These are phyloP conservation scores for Cordyceps farinosa DNA, from an alignment of 2,329 filamentous ascomycete species.

Conservation along the genomic window DNA sequence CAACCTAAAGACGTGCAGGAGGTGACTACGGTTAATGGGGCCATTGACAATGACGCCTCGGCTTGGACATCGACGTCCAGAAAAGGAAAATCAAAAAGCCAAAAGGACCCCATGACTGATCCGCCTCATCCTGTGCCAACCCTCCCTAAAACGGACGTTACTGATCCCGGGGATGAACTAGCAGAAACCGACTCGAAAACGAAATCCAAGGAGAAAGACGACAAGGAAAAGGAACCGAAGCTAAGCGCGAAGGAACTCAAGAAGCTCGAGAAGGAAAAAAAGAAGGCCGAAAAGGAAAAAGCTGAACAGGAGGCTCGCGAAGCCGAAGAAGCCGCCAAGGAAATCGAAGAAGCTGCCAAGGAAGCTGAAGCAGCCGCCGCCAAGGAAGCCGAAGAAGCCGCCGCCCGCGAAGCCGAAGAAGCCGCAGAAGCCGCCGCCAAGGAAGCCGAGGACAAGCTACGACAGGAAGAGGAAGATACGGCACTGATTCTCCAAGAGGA, in stretches of 20 bases:
- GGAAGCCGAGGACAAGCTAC: constrained; percentile 30
- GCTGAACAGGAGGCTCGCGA: constrained; percentile 27
- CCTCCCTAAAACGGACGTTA: constrained; percentile 45
- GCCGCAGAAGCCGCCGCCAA: constrained; percentile 28
- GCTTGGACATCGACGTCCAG: constrained; percentile 38
- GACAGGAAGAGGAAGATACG: constrained; percentile 26
- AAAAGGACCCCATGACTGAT: constrained; percentile 37
- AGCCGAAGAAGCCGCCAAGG: constrained; percentile 31
- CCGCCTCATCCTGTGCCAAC: constrained; percentile 45
- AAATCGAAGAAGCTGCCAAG: constrained; percentile 31
- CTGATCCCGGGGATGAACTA: constrained; percentile 34
- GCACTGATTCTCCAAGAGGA: constrained; percentile 30
- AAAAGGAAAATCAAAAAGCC: constrained; percentile 44
- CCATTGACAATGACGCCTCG: constrained; percentile 41
- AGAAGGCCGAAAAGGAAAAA: constrained; percentile 37
- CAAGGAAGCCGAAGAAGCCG: constrained; percentile 30
- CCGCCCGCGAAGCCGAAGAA: constrained; percentile 22
- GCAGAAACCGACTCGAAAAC: constrained; percentile 37
- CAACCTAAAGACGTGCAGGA: constrained; percentile 46
- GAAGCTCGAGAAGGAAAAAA: constrained; percentile 48
- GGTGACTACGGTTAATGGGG: constrained; percentile 38
- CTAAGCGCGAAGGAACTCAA: constrained; percentile 49
- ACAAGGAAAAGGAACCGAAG: constrained; percentile 42
- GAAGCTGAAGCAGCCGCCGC: constrained; percentile 27
- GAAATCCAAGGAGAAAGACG: constrained; percentile 43